phyloP scores from a whole-genome alignment of 208 protist genomes.

The Trypanosoma cruzi region DNA sequence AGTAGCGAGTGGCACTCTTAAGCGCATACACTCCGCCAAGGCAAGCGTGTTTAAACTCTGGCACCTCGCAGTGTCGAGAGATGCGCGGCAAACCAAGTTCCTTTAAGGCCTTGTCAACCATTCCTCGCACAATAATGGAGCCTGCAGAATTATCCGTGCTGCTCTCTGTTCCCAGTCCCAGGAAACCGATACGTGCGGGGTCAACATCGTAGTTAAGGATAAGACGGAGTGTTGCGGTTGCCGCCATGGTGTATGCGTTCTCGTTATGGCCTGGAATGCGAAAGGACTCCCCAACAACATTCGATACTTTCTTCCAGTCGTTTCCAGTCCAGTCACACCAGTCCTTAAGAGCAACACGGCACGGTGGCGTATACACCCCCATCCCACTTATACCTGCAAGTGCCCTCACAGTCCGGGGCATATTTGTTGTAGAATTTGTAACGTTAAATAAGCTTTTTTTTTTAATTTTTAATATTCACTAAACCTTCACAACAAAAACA shows the following conservation, averaged over 20 bases:
- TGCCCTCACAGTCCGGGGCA: constrained; percentile 48
- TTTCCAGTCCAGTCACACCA: constrained; percentile 93
- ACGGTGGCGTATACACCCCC: constrained; percentile 84
- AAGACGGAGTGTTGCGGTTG: constrained; percentile 86
- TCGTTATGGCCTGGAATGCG: constrained; percentile 83
- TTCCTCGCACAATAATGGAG: constrained; percentile 91
- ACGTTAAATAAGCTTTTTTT: background rate
- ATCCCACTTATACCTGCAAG: constrained; percentile 85
- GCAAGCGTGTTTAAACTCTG: constrained; percentile 94
- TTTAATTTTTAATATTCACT: background rate
- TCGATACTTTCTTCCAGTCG: constrained; percentile 89
- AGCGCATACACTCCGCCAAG: constrained; percentile 91
- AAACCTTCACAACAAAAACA: background rate
- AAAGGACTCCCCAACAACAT: constrained; percentile 89
- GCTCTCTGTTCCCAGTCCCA: constrained; percentile 91
- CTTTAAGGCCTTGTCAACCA: constrained; percentile 85
- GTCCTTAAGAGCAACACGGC: constrained; percentile 81
- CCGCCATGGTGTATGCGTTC: constrained; percentile 93
- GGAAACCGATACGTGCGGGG: constrained; percentile 81
- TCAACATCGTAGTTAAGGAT: constrained; percentile 89
- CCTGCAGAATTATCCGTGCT: constrained; percentile 90
- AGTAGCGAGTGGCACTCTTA: constrained; percentile 80
- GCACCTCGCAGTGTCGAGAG: constrained; percentile 89
- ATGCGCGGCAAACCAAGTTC: constrained; percentile 68
- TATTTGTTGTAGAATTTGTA: constrained; percentile 14